Percentiles rank a stretch among this genome's conserved stretches.
These are phyloP conservation scores for Cadophora sp. DNA, from an alignment of 2,329 filamentous ascomycete genomes.

Conservation along the genomic window DNA sequence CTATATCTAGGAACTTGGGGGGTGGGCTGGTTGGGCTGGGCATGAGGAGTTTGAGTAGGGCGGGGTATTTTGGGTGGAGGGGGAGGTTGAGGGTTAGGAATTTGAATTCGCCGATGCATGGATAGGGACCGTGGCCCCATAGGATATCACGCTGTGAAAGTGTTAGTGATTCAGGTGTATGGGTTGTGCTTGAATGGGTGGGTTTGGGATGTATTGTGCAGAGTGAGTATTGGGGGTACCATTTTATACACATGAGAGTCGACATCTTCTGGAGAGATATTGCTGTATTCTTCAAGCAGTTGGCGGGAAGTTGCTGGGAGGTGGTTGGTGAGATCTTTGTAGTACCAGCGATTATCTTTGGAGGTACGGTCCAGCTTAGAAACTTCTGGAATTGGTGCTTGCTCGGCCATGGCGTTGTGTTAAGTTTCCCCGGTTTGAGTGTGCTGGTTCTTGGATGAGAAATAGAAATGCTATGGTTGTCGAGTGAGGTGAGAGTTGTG, in stretches of 20 bases:
- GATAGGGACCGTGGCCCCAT: conserved; percentile 36
- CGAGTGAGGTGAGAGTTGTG: no score
- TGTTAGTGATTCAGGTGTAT: background rate
- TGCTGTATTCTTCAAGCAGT: conserved; percentile 34
- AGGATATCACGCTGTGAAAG: conserved; percentile 32
- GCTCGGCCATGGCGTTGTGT: conserved; percentile 4
- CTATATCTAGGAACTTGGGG: conserved; percentile 47
- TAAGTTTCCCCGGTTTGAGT: background rate
- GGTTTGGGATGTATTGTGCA: background rate
- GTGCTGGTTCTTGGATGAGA: background rate
- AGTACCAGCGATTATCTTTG: conserved; percentile 32
- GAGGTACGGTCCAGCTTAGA: conserved; percentile 18
- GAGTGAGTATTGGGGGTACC: conserved; percentile 14
- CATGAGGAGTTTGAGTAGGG: conserved; percentile 25
- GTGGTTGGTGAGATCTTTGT: conserved; percentile 18
- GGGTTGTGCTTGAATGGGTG: background rate
- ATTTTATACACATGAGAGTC: conserved; percentile 33
- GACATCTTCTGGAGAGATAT: conserved; percentile 29
- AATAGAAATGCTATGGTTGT: no score
- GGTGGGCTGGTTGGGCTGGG: background rate
- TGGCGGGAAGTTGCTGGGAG: conserved; percentile 26
- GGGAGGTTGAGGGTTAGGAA: conserved; percentile 31
- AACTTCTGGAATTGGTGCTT: background rate
- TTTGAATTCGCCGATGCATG: conserved; percentile 36
- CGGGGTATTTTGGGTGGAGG: conserved; percentile 27